phyloP scores from a whole-genome alignment of 75 land plant species.

The Isoetes taiwanensis region DNA sequence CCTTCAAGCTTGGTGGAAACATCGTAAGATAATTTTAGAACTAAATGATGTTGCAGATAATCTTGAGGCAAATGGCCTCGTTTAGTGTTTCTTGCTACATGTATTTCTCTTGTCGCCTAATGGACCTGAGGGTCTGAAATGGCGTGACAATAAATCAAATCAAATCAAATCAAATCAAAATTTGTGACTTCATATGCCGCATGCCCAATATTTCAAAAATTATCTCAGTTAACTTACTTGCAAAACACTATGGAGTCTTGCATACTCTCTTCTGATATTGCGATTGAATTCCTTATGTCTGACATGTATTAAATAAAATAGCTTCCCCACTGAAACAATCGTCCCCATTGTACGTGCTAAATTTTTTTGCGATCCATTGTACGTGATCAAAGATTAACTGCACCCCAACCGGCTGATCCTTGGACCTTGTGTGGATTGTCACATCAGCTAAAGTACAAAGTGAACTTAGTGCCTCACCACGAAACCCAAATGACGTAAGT shows the following conservation, averaged over 20 bases:
- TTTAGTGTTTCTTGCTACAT: too few species aligned
- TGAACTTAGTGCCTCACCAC: conserved; percentile 94
- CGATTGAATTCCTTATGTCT: conserved; percentile 78
- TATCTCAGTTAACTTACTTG: conserved; percentile 77
- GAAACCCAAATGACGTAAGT: conserved; percentile 68
- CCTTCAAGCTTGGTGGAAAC: too few species aligned
- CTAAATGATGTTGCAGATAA: too few species aligned
- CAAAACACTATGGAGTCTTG: conserved; percentile 59
- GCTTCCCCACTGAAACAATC: conserved; percentile 59
- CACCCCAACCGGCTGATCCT: conserved; percentile 52
- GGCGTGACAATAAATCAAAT: too few species aligned
- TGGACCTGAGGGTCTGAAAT: too few species aligned
- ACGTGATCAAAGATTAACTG: conserved; percentile 65
- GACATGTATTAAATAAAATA: conserved; percentile 74
- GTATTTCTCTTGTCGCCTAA: too few species aligned
- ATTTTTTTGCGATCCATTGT: conserved; percentile 37
- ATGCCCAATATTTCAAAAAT: too few species aligned
- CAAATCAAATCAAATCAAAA: too few species aligned
- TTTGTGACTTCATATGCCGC: too few species aligned
- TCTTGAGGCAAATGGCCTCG: too few species aligned
- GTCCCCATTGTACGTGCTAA: conserved; percentile 85
- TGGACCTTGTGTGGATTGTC: conserved; percentile 66
- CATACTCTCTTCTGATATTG: conserved; percentile 81
- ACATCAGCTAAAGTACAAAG: conserved; percentile 63
- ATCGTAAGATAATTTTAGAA: too few species aligned